phyloP scores from a whole-genome alignment of 1,284 basidiomycete genomes.

The Chalciporus sp. region DNA sequence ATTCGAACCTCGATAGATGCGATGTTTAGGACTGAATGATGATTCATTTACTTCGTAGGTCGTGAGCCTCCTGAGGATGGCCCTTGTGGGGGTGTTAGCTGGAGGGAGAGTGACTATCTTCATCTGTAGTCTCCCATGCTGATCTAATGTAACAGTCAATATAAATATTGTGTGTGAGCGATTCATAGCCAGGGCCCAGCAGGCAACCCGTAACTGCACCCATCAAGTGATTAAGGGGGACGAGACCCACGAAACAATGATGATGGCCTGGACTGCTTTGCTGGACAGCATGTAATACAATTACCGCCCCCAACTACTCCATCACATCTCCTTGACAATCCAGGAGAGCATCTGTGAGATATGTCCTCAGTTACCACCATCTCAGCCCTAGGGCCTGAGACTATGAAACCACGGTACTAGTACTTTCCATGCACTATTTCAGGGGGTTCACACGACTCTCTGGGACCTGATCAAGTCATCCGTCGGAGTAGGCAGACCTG shows the following conservation, averaged over 20 bases:
- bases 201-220: too few species aligned
- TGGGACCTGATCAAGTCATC: too few species aligned
- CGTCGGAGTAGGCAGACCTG: too few species aligned
- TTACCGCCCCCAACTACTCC: neutral
- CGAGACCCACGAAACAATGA: too few species aligned
- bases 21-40: neutral
- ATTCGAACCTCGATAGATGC: conserved; percentile 15
- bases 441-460: too few species aligned
- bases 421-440: conserved; percentile 3
- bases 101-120: too few species aligned
- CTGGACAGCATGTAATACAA: conserved; percentile 9
- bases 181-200: too few species aligned
- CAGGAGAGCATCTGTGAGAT: conserved; percentile 9
- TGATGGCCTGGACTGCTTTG: too few species aligned
- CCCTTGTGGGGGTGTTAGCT: neutral
- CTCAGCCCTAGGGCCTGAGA: conserved; percentile 14
- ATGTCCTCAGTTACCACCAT: conserved; percentile 16
- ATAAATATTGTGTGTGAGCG: too few species aligned
- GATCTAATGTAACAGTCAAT: too few species aligned
- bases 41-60: neutral
- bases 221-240: too few species aligned
- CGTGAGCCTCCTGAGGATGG: neutral
- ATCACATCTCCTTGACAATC: neutral
- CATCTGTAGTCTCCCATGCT: too few species aligned
- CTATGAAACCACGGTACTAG: conserved; percentile 16